Percentiles rank a stretch among this genome's conserved stretches.
phyloP scores from a whole-genome alignment of 805 yeast species.

The Alloascoidea africana region DNA sequence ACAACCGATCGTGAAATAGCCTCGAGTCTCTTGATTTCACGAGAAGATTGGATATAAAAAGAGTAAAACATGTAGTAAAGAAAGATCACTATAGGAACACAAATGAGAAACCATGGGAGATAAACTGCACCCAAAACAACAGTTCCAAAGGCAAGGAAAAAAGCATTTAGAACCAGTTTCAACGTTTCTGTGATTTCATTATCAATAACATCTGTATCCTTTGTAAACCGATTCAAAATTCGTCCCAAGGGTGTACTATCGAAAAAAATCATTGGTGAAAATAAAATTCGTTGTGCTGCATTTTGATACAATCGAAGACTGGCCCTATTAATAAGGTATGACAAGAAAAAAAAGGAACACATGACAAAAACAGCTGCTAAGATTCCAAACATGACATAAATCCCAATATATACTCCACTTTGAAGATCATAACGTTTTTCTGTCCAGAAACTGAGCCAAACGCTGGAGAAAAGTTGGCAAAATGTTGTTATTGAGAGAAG shows the following conservation, averaged over 20 bases:
- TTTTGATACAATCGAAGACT: conserved; percentile 41
- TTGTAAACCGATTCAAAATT: conserved; percentile 71
- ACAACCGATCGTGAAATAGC: conserved; percentile 57
- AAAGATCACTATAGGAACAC: conserved; percentile 36
- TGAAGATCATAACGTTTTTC: conserved; percentile 30
- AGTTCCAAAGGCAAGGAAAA: conserved; percentile 43
- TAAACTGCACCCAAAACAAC: conserved; percentile 52
- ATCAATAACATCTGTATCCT: conserved; percentile 75
- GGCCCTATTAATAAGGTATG: conserved; percentile 28
- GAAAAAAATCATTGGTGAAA: conserved; percentile 71
- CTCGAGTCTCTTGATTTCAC: conserved; percentile 68
- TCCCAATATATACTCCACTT: conserved; percentile 54
- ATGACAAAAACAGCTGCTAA: conserved; percentile 32
- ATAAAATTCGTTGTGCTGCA: conserved; percentile 46
- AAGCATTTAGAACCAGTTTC: conserved; percentile 40
- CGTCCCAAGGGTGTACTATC: conserved; percentile 89
- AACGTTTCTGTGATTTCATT: conserved; percentile 63
- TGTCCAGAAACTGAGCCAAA: conserved; percentile 82
- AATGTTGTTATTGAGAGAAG: conserved; percentile 27
- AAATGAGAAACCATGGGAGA: conserved; percentile 64
- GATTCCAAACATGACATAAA: conserved; percentile 36
- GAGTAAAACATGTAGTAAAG: conserved; percentile 25
- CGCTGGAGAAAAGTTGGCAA: conserved; percentile 42
- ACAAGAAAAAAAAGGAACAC: conserved; percentile 26
- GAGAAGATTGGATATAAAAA: conserved; percentile 54